Conservation (phyloP, 1,284 basidiomycete genomes). For the Ceratobasidium sp. region DNA sequence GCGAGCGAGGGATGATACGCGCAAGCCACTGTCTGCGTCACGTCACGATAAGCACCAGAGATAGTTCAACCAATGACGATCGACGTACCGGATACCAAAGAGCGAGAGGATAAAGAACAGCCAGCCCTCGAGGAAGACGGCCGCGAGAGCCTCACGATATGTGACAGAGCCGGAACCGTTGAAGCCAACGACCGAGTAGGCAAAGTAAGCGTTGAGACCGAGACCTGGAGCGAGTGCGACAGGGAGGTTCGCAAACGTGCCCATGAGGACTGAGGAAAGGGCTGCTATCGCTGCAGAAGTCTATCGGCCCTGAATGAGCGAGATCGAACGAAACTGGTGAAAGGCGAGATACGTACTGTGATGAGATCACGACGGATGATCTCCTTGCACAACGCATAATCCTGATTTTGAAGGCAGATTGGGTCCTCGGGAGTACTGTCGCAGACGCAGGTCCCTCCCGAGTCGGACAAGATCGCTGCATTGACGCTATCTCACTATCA, state of each 20-base stretch:
- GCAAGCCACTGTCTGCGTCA: slow-evolving; percentile 79
- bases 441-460: slow-evolving; percentile 88
- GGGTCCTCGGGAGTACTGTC: slow-evolving; percentile 57
- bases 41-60: not conserved
- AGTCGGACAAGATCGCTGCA: slow-evolving; percentile 78
- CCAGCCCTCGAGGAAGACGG: slow-evolving; percentile 91
- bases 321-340: not conserved
- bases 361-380: slow-evolving; percentile 80
- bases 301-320: slow-evolving; percentile 50
- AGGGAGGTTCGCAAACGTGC: slow-evolving; percentile 85
- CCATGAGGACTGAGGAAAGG: slow-evolving; percentile 84
- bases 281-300: slow-evolving; percentile 82
- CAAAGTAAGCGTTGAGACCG: slow-evolving; percentile 86
- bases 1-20: slow-evolving; percentile 87
- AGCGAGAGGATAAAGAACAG: slow-evolving; percentile 86
- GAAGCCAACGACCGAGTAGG: slow-evolving; percentile 89
- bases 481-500: slow-evolving; percentile 66
- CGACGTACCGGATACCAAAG: slow-evolving; percentile 74
- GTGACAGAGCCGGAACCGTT: slow-evolving; percentile 81
- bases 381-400: slow-evolving; percentile 75
- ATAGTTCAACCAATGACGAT: not conserved
- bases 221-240: slow-evolving; percentile 69
- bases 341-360: slow-evolving; percentile 58
- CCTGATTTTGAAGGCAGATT: slow-evolving; percentile 65
- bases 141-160: slow-evolving; percentile 86